Evolutionary conservation across 257 asterid species (phyloP), one percentile per base, ranked within the genome.

Genomic region (Cruciata laevipes): DNA sequence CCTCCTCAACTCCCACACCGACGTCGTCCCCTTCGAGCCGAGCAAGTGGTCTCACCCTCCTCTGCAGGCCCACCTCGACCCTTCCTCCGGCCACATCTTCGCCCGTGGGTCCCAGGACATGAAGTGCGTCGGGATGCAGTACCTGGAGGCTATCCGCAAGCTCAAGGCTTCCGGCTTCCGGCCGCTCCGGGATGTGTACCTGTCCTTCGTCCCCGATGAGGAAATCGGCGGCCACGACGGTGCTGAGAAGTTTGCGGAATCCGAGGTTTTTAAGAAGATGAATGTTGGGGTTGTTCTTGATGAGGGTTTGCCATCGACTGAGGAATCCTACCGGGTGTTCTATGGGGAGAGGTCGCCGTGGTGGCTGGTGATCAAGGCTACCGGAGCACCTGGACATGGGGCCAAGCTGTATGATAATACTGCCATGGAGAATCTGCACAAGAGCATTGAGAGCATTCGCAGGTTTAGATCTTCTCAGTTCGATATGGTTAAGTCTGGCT

Each of bases 81-180:
- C 85, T 68, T 7, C 83, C 57, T 67, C 95, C 11, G 95, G 95
- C 65, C 81, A 86, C 71, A 86, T 93, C 81, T 93, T 81, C 49
- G 96, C 96, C 65, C 87, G 96, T 20, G 99, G 99, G 65, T 88
- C 97, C 25, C 99, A 94, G 85, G 99, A 94, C 74, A 94, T 90
- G 99, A 94, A 94, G 77, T 90, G 95, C 42, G 97, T 90, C 0
- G 87, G 95, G 6, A 71, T 94, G 61, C 99, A 90, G 83, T 90
- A 94, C 75, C 78, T 94, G 61, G 99, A 94, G 73, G 99, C 97
- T 61, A 83, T 94, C 33, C 86, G 95, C 33, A 86, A 77, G 77
- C 87, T 94, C 71, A 83, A 80, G 79, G 79, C 61, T n/a, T 75
- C 88, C 1, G 95, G 88, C 3, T 88, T 83, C 73, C 80, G 60